A percentile compares a stretch with the other conserved stretches of the same genome.
These are phyloP conservation scores for Rhinocladiella similis DNA, from an alignment of 2,329 filamentous ascomycete species.

Conservation along the genomic window DNA sequence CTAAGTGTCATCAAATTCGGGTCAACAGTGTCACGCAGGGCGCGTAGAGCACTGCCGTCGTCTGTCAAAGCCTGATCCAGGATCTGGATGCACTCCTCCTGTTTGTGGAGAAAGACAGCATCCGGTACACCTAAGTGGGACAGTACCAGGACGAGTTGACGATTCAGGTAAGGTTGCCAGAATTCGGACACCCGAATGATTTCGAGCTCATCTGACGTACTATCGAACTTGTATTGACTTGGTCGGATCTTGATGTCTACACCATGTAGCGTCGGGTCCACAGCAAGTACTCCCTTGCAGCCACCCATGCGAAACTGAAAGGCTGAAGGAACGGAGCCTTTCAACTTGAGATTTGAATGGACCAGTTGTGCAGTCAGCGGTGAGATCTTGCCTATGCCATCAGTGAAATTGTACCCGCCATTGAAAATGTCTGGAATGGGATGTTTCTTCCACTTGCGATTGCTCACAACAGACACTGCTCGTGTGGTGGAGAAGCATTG, in stretches of 20 bases:
- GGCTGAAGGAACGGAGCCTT: slow-evolving; percentile 68
- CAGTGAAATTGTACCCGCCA: slow-evolving; percentile 74
- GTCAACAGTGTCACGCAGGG: slow-evolving; percentile 77
- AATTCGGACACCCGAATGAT: slow-evolving; percentile 79
- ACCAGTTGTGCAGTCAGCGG: slow-evolving; percentile 72
- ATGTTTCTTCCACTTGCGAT: slow-evolving; percentile 42
- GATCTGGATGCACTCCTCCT: slow-evolving; percentile 67
- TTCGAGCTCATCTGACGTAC: slow-evolving; percentile 71
- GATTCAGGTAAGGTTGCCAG: slow-evolving; percentile 78
- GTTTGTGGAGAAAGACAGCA: slow-evolving; percentile 65
- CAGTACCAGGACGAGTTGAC: slow-evolving; percentile 86
- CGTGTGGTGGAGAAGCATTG: slow-evolving; percentile 92
- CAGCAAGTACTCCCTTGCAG: slow-evolving; percentile 82
- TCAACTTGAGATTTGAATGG: slow-evolving; percentile 66
- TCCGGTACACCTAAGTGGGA: slow-evolving; percentile 72
- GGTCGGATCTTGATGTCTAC: slow-evolving; percentile 74
- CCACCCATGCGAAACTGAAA: slow-evolving; percentile 92
- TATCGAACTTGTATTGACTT: slow-evolving; percentile 85
- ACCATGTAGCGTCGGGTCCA: slow-evolving; percentile 67
- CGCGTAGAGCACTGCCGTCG: slow-evolving; percentile 61
- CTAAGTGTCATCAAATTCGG: slow-evolving; percentile 76
- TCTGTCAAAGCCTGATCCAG: slow-evolving; percentile 71
- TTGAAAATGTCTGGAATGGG: slow-evolving; percentile 69
- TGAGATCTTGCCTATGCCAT: slow-evolving; percentile 94
- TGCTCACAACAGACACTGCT: slow-evolving; percentile 42